Base-by-base conservation (phyloP, 1,284 basidiomycete species). In the Ceratobasidium sp. region DNA sequence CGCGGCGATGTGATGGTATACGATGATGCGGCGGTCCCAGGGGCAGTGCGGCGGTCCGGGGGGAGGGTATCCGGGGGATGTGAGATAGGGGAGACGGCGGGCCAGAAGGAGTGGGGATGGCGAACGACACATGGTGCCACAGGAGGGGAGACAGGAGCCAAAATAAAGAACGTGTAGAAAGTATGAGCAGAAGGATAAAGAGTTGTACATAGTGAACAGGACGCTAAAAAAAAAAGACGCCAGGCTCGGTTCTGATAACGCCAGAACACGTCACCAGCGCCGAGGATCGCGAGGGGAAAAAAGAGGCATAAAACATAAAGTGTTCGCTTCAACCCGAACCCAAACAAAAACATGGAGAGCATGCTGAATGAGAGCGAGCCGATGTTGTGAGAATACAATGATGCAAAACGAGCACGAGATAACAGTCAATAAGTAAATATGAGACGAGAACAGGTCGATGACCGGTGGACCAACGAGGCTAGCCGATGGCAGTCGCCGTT, bases 241-340 rank as follows among this genome's bases (percentile, higher is more conserved):
- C 44, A 66, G 34, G 43, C 19, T 9, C 13, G 56, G 56, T 32
- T 32, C 56, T 11, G 40, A 44, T 56, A 44, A 56, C 68, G 68
- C 43, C 40, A n/a, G 29, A 40, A 29, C 22, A 59, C 37, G 44
- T 25, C 68, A 61, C 25, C 67, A 29, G 37, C 52, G 44, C 52
- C 37, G 9, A n/a, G 68, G 37, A 44, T 64, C 37, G 52, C 37
- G n/a, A 34, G 25, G 29, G 25, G 52, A 32, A 67, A 67, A 69
- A 69, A 56, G 56, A 19, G 44, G 34, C 52, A 69, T 54, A 64
- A 44, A 34, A 64, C 37, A 69, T 34, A 69, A 57, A 71, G 68
- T 71, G 68, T 71, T 71, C 68, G 68, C 56, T 71, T 71, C 54
- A 52, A 69, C 67, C 67, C 67, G 68, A 71, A 71, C 68, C 68